Evolutionary conservation across 306 rosid genomes (phyloP).

Genomic region (Cucumis hystrix): DNA sequence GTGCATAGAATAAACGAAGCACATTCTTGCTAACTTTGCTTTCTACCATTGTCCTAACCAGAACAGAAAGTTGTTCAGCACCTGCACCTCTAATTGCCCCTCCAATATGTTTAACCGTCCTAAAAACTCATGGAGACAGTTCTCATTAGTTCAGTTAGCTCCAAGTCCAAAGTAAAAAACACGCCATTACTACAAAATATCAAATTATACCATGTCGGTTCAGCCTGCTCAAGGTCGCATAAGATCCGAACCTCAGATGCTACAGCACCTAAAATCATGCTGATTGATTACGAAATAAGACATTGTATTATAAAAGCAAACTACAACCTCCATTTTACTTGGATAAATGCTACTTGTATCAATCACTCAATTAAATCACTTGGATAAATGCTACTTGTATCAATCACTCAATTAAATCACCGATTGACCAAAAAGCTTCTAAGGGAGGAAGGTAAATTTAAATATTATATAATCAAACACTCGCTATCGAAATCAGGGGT

Average conservation of each 20-base stretch:
- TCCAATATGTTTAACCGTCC: slow-evolving; percentile 81
- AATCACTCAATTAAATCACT: neutral
- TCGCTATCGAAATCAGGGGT: neutral
- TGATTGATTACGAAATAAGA: neutral
- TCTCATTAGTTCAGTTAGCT: neutral
- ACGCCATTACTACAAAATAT: neutral
- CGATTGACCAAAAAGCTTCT: no score
- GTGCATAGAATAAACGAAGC: slow-evolving; percentile 65
- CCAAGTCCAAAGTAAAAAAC: neutral
- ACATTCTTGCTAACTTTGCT: slow-evolving; percentile 83
- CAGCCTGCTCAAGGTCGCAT: slow-evolving; percentile 80
- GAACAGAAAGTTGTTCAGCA: slow-evolving; percentile 83
- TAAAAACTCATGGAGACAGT: slow-evolving; percentile 11
- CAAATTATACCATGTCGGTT: slow-evolving; percentile 57
- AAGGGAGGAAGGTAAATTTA: no score
- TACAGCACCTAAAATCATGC: slow-evolving; percentile 28
- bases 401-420: neutral
- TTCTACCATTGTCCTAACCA: slow-evolving; percentile 78
- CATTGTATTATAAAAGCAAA: neutral
- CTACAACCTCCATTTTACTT: neutral
- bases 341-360: neutral
- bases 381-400: neutral
- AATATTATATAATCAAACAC: no score
- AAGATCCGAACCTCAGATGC: slow-evolving; percentile 74
- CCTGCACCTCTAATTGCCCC: slow-evolving; percentile 98